Evolutionary conservation across 805 yeast species (phyloP).

Genomic region (Cephaloascus fragrans): DNA sequence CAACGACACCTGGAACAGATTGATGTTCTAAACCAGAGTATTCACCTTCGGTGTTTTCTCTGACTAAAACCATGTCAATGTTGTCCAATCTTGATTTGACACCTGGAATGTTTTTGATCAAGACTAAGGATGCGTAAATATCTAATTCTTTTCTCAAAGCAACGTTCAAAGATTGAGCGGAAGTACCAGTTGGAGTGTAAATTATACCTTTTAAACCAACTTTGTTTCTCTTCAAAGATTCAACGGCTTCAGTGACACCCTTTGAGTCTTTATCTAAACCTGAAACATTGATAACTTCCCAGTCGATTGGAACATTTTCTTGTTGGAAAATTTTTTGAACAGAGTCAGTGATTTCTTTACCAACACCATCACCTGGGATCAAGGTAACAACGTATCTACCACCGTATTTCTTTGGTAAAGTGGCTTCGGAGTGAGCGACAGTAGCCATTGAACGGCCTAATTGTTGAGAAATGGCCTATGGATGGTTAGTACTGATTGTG

Average conservation of each 20-base stretch:
- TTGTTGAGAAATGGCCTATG: not conserved
- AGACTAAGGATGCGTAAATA: constrained; percentile 89
- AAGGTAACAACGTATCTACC: constrained; percentile 90
- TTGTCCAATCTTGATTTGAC: constrained; percentile 82
- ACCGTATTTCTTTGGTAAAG: constrained; percentile 86
- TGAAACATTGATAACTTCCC: constrained; percentile 54
- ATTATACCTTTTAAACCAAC: constrained; percentile 95
- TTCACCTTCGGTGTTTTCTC: constrained; percentile 99
- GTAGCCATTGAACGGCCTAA: constrained; percentile 28
- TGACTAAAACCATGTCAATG: constrained; percentile 87
- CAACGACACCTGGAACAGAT: constrained; percentile 96
- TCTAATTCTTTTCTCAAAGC: constrained; percentile 95
- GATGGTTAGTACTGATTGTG: not conserved
- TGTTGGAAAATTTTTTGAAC: constrained; percentile 84
- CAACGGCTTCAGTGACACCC: constrained; percentile 76
- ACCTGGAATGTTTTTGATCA: constrained; percentile 90
- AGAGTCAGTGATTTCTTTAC: constrained; percentile 90
- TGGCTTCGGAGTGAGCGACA: constrained; percentile 47
- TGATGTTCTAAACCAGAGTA: constrained; percentile 97
- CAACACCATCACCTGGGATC: constrained; percentile 98
- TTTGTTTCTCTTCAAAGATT: constrained; percentile 89
- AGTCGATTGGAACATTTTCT: constrained; percentile 86
- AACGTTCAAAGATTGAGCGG: constrained; percentile 83
- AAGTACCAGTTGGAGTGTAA: constrained; percentile 75
- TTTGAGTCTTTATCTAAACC: constrained; percentile 48